phyloP scores from a whole-genome alignment of 805 yeast species.

The Nakazawaea peltata region DNA sequence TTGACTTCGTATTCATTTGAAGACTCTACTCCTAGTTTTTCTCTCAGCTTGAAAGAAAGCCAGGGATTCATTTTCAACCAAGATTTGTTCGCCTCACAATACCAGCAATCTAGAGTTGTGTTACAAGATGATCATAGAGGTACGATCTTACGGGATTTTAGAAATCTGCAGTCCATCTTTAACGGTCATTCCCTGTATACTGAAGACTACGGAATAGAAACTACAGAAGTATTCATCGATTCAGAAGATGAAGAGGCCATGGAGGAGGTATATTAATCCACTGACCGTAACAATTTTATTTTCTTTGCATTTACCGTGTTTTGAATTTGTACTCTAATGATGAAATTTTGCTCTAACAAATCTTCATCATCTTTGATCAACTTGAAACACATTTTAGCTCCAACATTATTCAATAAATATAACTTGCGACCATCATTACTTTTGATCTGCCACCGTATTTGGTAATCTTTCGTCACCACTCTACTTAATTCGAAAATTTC shows the following conservation, averaged over 20 bases:
- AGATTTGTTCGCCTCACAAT: constrained; percentile 65
- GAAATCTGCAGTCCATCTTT: constrained; percentile 1
- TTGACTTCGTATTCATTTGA: constrained; percentile 20
- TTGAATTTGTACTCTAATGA: constrained; percentile 18
- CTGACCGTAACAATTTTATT: constrained; percentile 1
- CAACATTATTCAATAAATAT: constrained; percentile 7
- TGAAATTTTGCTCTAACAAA: constrained; percentile 17
- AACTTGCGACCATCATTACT: constrained; percentile 3
- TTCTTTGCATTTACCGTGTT: constrained; percentile 16
- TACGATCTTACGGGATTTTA: constrained; percentile 6
- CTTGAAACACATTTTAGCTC: constrained; percentile 10
- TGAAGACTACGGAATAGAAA: constrained; percentile 9
- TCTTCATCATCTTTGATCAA: constrained; percentile 22
- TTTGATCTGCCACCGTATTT: constrained; percentile 3
- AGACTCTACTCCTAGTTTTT: constrained; percentile 23
- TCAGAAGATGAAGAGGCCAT: background rate
- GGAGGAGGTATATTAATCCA: background rate
- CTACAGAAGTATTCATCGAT: constrained; percentile 9
- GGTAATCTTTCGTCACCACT: background rate
- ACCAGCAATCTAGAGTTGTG: constrained; percentile 46
- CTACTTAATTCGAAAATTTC: constrained; percentile 18
- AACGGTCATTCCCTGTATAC: background rate
- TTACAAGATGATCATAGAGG: constrained; percentile 24
- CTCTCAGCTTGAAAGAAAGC: constrained; percentile 46
- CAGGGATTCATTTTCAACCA: constrained; percentile 77